These are phyloP conservation scores for Nyctanthes arbortristis DNA, from an alignment of 257 asterid genomes.

Conservation along the genomic window DNA sequence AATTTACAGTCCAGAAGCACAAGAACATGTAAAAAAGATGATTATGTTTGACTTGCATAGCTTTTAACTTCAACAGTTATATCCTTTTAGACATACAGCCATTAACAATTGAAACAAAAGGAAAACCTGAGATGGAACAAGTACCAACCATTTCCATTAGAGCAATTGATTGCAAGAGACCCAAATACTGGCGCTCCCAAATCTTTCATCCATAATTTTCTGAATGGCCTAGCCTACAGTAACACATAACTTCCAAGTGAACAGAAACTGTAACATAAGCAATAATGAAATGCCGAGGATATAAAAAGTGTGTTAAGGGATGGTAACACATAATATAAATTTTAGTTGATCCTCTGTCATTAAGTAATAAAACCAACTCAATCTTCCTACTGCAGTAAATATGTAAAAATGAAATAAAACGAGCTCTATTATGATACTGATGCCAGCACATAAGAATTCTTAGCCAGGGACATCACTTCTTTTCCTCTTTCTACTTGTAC, in stretches of 20 bases:
- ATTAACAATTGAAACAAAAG: conserved; percentile 2
- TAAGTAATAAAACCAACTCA: neutral
- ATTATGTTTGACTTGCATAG: neutral
- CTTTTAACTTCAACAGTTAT: conserved; percentile 2
- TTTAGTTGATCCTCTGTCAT: neutral
- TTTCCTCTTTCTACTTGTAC: neutral
- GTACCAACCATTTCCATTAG: conserved; percentile 56
- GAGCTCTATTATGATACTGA: neutral
- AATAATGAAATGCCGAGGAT: conserved; percentile 13
- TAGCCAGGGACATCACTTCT: neutral
- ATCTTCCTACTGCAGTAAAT: neutral
- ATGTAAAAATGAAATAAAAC: neutral
- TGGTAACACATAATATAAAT: conserved; percentile 8
- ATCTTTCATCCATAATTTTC: conserved; percentile 68
- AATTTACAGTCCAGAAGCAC: neutral
- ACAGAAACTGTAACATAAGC: conserved; percentile 2
- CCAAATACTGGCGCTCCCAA: conserved; percentile 86
- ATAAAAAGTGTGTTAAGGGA: conserved; percentile 2
- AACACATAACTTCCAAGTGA: conserved; percentile 25
- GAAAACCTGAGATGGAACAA: conserved; percentile 14
- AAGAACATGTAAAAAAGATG: neutral
- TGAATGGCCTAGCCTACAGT: conserved; percentile 54
- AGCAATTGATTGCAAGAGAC: conserved; percentile 58
- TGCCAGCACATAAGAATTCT: neutral
- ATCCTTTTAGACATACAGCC: neutral